A percentile compares a stretch with the other conserved stretches of the same genome.
These are phyloP conservation scores for Lithohypha guttulata DNA, from an alignment of 2,329 filamentous ascomycete species.

Conservation along the genomic window DNA sequence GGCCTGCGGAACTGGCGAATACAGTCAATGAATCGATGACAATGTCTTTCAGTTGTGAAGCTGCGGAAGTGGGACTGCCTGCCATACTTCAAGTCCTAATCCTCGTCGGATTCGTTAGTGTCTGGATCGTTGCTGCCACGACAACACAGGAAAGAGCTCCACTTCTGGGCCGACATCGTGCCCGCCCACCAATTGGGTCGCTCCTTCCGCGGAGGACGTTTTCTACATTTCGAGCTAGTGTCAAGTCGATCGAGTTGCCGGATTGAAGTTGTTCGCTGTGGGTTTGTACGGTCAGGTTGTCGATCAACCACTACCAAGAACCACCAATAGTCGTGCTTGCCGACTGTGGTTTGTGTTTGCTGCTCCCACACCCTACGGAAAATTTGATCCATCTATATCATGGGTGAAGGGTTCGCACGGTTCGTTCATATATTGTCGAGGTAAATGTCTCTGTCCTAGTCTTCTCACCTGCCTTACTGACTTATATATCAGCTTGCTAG, in stretches of 20 bases:
- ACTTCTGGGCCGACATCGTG: neutral
- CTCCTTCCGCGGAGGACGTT: too few relatives aligned
- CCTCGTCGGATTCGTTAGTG: neutral
- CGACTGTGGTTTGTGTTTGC: too few relatives aligned
- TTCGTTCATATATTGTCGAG: constrained; percentile 34
- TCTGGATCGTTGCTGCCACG: neutral
- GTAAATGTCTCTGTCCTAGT: constrained; percentile 22
- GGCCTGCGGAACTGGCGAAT: too few relatives aligned
- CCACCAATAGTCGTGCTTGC: too few relatives aligned
- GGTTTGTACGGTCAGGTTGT: too few relatives aligned
- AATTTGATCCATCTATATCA: neutral
- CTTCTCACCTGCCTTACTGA: constrained; percentile 17
- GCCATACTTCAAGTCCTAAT: neutral
- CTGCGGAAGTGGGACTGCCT: constrained; percentile 6
- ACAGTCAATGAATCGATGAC: too few relatives aligned
- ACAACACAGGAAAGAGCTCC: neutral
- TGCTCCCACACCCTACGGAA: too few relatives aligned
- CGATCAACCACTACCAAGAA: too few relatives aligned
- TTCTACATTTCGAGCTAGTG: too few relatives aligned
- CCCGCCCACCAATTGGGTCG: neutral
- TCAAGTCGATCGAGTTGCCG: too few relatives aligned
- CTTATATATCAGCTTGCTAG: constrained; percentile 42
- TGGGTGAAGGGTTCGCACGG: constrained; percentile 10
- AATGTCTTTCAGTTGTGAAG: neutral
- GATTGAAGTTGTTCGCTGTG: too few relatives aligned